Percentiles rank a stretch among this genome's conserved stretches.
These are phyloP conservation scores for Babesia bovis DNA, from an alignment of 169 alveolate species.

Conservation along the genomic window DNA sequence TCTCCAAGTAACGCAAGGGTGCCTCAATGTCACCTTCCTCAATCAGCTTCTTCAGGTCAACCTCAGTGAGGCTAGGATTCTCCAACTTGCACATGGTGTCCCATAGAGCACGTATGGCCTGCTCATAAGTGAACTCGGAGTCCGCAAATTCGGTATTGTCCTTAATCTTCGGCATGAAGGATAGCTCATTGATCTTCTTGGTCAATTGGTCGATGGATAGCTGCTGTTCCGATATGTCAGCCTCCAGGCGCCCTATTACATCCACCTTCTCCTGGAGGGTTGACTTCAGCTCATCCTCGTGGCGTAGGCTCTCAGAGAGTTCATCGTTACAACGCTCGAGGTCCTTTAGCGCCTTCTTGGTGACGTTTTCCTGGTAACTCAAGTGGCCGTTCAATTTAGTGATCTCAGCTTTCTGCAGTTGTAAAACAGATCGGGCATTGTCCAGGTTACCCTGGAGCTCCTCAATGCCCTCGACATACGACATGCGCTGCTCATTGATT, in stretches of 20 bases:
- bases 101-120: slow-evolving; percentile 10
- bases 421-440: slow-evolving; percentile 55
- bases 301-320: slow-evolving; percentile 5
- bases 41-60: not conserved
- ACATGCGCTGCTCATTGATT: slow-evolving; percentile 62
- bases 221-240: not conserved
- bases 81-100: not conserved
- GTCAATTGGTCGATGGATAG: not conserved
- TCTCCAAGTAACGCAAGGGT: slow-evolving; percentile 25
- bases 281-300: slow-evolving; percentile 13
- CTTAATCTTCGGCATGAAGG: slow-evolving; percentile 18
- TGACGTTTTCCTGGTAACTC: not conserved
- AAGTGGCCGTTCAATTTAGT: not conserved
- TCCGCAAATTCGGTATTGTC: slow-evolving; percentile 5
- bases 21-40: not conserved
- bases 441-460: slow-evolving; percentile 53
- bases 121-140: slow-evolving; percentile 11
- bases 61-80: not conserved
- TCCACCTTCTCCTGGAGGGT: slow-evolving; percentile 7
- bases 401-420: slow-evolving; percentile 51
- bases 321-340: slow-evolving; percentile 2
- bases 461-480: slow-evolving; percentile 59
- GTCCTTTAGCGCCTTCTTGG: not conserved
- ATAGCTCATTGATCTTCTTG: not conserved
- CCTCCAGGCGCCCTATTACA: not conserved